A percentile compares a stretch with the other conserved stretches of the same genome.
Evolutionary conservation across 192 early-diverging fungal genomes (phyloP).

Genomic region (Kickxella alabastrina): DNA sequence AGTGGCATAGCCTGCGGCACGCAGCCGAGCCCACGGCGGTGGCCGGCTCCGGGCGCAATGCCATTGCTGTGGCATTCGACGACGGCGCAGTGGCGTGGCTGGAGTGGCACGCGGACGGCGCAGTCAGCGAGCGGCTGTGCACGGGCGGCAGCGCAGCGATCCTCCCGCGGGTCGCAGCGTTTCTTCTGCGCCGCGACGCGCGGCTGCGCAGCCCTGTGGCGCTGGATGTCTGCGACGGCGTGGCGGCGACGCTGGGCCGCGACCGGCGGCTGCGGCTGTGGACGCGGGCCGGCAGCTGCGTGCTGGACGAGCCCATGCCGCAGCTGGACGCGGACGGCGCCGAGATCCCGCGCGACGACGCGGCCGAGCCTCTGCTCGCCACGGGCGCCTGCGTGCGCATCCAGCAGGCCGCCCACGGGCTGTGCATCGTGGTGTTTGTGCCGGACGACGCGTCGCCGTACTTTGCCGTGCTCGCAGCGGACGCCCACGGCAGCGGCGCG

Average conservation of each 20-base stretch:
- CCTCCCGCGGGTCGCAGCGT: constrained; percentile 24
- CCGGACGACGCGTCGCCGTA: constrained; percentile 49
- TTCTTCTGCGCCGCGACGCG: constrained; percentile 35
- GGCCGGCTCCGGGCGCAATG: constrained; percentile 12
- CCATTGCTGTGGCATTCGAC: constrained; percentile 22
- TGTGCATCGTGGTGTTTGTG: constrained; percentile 42
- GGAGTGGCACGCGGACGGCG: constrained; percentile 24
- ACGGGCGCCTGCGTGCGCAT: constrained; percentile 25
- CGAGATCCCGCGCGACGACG: constrained; percentile 25
- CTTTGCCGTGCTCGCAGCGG: constrained; percentile 35
- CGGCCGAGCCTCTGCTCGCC: constrained; percentile 11
- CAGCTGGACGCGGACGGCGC: constrained; percentile 33
- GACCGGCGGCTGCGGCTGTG: constrained; percentile 51
- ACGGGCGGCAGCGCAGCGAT: constrained; percentile 21
- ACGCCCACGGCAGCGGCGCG: constrained; percentile 15
- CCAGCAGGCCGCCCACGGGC: constrained; percentile 7
- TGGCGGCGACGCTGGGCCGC: constrained; percentile 43
- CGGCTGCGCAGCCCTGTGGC: constrained; percentile 18
- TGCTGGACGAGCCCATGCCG: constrained; percentile 37
- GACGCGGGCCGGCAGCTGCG: constrained; percentile 25
- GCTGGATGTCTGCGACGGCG: constrained; percentile 25
- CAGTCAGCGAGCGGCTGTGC: constrained; percentile 22
- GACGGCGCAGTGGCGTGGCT: constrained; percentile 41
- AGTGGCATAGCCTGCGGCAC: constrained; percentile 25
- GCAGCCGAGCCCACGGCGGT: constrained; percentile 12